Base-by-base conservation (phyloP, 2,329 filamentous ascomycete species). In the Chalaropsis ovoidea region DNA sequence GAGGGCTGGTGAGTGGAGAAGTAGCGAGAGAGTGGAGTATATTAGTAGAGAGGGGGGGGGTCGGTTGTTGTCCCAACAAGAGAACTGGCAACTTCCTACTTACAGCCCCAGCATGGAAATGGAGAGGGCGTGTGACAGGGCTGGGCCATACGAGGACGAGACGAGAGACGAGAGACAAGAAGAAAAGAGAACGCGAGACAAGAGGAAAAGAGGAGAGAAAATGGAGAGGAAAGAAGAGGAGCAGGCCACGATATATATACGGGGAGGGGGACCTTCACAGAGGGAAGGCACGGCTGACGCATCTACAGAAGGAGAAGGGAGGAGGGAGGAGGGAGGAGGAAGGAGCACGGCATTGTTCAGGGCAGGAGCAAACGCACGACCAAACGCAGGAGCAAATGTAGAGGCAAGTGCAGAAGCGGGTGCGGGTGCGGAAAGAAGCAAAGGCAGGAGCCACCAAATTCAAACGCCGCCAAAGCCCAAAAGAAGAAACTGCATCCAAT, bases 401-500 rank as follows among this genome's bases (percentile, higher is more conserved):
- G 19, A 22, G 47, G 47, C 47, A 49, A 17, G 19, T 49, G 47
- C 19, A 49, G 19, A 22, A 49, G n/a, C n/a, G 17, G 19, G n/a
- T 8, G 47, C 47, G 19, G n/a, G 19, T 24, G 22, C 52, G 31
- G 52, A 31, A 56, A 56, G 22, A 35, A 11, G 15, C 24, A 56
- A 11, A 10, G 2, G 27, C 52, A 56, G 15, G n/a, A 56, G 27
- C 13, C 52, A 27, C 15, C 24, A 13, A 56, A 17, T 31, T 31
- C 31, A 31, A 31, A 31, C 31, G 31, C 31, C 31, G 31, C 11
- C 24, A 27, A 10, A 35, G 31, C 10, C 52, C 52, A n/a, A 56
- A 56, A 56, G 52, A 27, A 31, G 27, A 17, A 56, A 35, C 52
- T 56, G 52, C 24, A 56, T 56, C 15, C 22, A 56, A 43, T 43